Evolutionary conservation across 345 rosid species (phyloP).

Genomic region (Rhodamnia argentea): DNA sequence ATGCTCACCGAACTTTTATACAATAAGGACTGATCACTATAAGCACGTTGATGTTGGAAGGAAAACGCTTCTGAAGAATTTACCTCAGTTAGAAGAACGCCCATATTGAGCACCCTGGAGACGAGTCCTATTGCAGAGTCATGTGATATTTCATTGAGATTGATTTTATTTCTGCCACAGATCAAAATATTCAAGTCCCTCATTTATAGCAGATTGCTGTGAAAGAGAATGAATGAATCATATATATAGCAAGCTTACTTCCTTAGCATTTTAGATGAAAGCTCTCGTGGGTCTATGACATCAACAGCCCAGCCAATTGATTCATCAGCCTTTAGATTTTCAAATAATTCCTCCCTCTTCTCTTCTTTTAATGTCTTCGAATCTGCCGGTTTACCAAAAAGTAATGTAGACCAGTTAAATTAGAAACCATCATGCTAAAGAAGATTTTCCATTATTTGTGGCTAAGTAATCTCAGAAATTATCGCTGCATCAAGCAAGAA

Average conservation of each 20-base stretch:
- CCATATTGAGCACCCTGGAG: conserved; percentile 50
- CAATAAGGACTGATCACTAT: neutral
- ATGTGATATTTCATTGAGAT: conserved; percentile 86
- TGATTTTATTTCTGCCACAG: conserved; percentile 55
- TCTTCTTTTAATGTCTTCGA: conserved; percentile 95
- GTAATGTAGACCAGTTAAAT: neutral
- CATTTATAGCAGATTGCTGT: neutral
- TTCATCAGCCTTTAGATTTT: conserved; percentile 52
- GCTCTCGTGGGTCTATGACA: conserved; percentile 88
- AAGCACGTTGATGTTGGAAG: neutral
- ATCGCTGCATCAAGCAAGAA: neutral
- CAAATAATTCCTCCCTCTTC: conserved; percentile 82
- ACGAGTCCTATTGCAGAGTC: conserved; percentile 89
- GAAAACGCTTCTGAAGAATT: neutral
- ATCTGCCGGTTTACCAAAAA: conserved; percentile 24
- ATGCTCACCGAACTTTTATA: neutral
- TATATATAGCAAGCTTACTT: conserved; percentile 30
- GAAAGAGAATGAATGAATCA: neutral
- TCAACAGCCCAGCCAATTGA: conserved; percentile 95
- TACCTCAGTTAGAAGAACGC: conserved; percentile 90
- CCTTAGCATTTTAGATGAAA: conserved; percentile 85
- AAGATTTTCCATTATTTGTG: neutral
- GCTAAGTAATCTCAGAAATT: neutral
- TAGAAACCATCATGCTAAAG: neutral
- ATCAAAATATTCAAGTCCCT: conserved; percentile 2